Base-by-base conservation (phyloP, 176 grass and related monocot species). In the Bonia amplexicaulis region DNA sequence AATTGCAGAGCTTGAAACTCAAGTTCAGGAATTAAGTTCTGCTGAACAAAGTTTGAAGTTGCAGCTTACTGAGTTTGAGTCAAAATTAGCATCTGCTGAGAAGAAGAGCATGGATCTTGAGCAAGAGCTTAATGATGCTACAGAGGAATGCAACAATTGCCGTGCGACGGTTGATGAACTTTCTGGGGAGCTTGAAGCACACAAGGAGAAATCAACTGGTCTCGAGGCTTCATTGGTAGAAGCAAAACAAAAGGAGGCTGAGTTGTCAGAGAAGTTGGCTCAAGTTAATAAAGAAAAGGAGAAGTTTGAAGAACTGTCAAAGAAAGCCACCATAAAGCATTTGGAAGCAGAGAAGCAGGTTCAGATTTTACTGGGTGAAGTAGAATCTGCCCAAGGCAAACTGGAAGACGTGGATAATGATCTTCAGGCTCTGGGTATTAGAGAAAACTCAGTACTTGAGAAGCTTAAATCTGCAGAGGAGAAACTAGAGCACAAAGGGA, bases 401-500 rank as follows among this genome's bases (percentile, higher is more conserved):
- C 29, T 95, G 71, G 66, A 95, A 82, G 88, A 80, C 78, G 80
- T 88, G 52, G 93, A 88, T 55, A 80, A 78, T 85, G 85, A 87
- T 63, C 86, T 92, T 61, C 79, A 87, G 71, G 67, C 74, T 86
- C 45, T 89, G 35, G 88, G 90, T 59, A 66, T 85, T 74, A 89
- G 90, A 88, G 88, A 92, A 78, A 78, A 52, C 29, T 80, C 78
- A 1, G 72, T 92, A 48, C 76, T 95, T 76, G 88, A 95, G 58
- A 95, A 88, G 73, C 90, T 95, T 74, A 92, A 85, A 90, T 92
- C 80, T 78, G 76, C 88, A 49, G 83, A 90, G 61, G 85, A 96
- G 68, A 79, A 95, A 71, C 80, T 98, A 79, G 93, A 93, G 87
- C 89, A 95, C 90, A 89, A 85, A 60, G 80, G 71, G 42, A 95